Conservation (phyloP, 768 basidiomycete species). For the Termitomyces sp. region DNA sequence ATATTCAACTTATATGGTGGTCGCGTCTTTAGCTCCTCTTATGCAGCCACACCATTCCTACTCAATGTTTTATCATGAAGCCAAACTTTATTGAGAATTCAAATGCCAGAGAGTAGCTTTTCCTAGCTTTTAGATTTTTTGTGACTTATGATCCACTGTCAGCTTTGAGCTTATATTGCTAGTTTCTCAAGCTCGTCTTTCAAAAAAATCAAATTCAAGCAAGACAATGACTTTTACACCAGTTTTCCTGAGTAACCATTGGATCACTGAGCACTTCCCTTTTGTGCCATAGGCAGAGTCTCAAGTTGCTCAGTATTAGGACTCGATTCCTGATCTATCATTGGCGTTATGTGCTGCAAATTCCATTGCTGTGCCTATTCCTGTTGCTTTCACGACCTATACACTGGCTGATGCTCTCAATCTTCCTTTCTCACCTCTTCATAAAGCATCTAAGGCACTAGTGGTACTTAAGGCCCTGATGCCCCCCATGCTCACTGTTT, state of each 20-base stretch:
- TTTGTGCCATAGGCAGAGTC: not conserved
- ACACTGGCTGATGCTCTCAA: conserved; percentile 2
- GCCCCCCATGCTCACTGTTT: not conserved
- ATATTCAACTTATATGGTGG: too few species aligned
- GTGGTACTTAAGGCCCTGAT: too few species aligned
- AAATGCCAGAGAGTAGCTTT: too few species aligned
- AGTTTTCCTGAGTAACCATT: conserved; percentile 15
- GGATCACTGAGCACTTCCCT: conserved; percentile 8
- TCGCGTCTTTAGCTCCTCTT: not conserved
- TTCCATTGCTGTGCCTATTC: not conserved
- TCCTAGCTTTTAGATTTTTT: too few species aligned
- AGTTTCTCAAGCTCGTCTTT: conserved; percentile 3
- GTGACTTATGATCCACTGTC: too few species aligned
- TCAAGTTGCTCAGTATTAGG: not conserved
- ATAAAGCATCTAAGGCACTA: not conserved
- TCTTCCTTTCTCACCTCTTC: not conserved
- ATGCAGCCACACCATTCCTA: too few species aligned
- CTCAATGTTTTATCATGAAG: too few species aligned
- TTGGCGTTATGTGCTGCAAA: not conserved
- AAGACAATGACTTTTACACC: conserved; percentile 20
- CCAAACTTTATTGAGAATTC: too few species aligned
- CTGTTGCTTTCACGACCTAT: not conserved
- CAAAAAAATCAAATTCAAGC: conserved; percentile 15
- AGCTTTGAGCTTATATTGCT: too few species aligned
- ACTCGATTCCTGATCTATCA: not conserved